Base-by-base conservation (phyloP, 2,329 filamentous ascomycete genomes). In the Aspergillus flavus region DNA sequence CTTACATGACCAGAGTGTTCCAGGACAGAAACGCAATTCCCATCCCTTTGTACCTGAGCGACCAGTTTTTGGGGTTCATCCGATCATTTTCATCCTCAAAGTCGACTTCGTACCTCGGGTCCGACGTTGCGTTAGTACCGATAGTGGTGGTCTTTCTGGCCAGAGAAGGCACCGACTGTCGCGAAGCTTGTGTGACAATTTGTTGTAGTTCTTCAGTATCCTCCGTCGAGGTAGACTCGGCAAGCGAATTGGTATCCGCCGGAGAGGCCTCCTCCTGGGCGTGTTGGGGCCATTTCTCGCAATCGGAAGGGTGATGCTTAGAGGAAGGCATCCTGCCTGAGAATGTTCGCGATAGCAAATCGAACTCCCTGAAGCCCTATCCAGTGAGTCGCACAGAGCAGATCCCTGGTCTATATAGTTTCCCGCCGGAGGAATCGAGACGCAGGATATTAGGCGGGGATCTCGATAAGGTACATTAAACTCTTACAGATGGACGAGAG, bases 31-130 rank as follows among this genome's bases (percentile, higher is more conserved):
- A 81, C 46, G 79, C 76, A 59, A 89, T 81, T 12, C 85, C 80
- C 68, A 86, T 73, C 58, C 81, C 75, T 68, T 87, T 89, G 71
- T 85, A 86, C 67, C 79, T 83, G 36, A 89, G 71, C 0, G 86
- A 77, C 90, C 91, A 94, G 72, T 90, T 89, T 61, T 84, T 82
- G 0, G 91, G 90, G 70, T 93, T 89, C 14, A 84, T 82, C 2
- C 81, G 80, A 70, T 91, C 89, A 63, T 85, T 79, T n/a, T 77
- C 76, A 1, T 86, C 85, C 19, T 86, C 85, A 73, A 92, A 93
- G 71, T 90, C 88, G 59, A 94, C 84, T 77, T 95, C 92, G 71
- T 88, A 94, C 32, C 87, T 86, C 32, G 83, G 85, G 66, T 86
- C 82, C 19, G 77, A 72, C 3, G 82, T 84, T 30, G 75, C 77